Percentiles rank a stretch among this genome's conserved stretches.
phyloP scores from a whole-genome alignment of 495 filamentous ascomycete genomes.

The Clavariopsis aquatica region DNA sequence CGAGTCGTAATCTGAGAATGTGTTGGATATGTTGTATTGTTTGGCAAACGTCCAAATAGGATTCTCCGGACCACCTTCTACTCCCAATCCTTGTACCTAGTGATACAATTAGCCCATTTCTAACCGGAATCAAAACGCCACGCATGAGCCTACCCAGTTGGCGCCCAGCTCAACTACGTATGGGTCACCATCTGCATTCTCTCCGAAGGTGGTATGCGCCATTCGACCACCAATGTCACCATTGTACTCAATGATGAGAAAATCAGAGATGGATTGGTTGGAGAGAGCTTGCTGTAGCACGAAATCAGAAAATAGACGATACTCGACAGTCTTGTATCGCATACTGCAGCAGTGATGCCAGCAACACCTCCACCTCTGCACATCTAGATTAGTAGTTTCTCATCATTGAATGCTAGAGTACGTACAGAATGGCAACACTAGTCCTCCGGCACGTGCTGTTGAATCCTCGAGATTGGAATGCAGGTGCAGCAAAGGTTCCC shows the following conservation, averaged over 20 bases:
- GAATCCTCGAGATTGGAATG: conserved; percentile 19
- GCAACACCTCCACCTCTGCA: conserved; percentile 62
- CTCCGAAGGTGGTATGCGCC: conserved; percentile 60
- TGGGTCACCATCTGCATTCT: conserved; percentile 52
- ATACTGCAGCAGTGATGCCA: conserved; percentile 69
- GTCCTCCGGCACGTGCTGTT: conserved; percentile 33
- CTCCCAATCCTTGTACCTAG: conserved; percentile 64
- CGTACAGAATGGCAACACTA: conserved; percentile 34
- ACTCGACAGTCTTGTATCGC: too few relatives aligned
- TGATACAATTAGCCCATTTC: background rate
- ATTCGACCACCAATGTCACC: conserved; percentile 65
- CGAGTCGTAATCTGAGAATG: conserved; percentile 62
- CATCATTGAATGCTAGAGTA: background rate
- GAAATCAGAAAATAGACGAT: background rate
- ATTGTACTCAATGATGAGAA: conserved; percentile 69
- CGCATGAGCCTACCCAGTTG: conserved; percentile 34
- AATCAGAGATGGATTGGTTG: conserved; percentile 66
- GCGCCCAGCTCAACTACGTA: conserved; percentile 50
- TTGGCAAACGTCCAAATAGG: conserved; percentile 70
- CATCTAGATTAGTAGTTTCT: background rate
- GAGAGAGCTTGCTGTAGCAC: conserved; percentile 59
- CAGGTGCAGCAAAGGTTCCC: conserved; percentile 10
- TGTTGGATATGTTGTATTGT: conserved; percentile 63
- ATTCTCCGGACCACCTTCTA: conserved; percentile 59
- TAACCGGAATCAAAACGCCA: background rate